Base-by-base conservation (phyloP, 2,329 filamentous ascomycete species). In the Colletotrichum plurivorum region DNA sequence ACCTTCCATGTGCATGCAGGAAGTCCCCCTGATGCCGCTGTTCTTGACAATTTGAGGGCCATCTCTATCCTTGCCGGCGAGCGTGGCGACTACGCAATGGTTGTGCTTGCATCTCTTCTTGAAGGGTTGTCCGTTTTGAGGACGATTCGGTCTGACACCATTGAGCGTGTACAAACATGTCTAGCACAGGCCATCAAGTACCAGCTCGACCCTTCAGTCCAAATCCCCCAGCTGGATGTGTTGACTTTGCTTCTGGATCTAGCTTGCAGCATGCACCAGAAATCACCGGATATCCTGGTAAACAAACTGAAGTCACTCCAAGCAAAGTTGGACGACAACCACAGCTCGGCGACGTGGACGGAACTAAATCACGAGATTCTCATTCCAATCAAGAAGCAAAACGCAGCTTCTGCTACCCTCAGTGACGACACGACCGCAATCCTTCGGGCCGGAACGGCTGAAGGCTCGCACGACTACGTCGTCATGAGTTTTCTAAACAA, bases 141-240 rank as follows among this genome's bases (percentile, higher is more conserved):
- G 70, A 88, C 87, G 8, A 86, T 86, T 69, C 89, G 89, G 59
- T 83, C 89, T 10, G 92, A 94, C 69, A 87, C 88, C 69, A 81
- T 92, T n/a, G 89, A 93, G 71, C 87, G 91, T 67, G 89, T 93
- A 39, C 92, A 94, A 74, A 85, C 87, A 52, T 93, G 92, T 60
- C 87, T 95, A 72, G 93, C 93, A n/a, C 87, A 91, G 58, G 92
- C 90, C 6, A 85, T 91, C 67, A 93, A 91, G 73, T 87, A 91
- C 62, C 93, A 95, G 75, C 83, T 93, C 12, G 88, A 93, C 46
- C 84, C 87, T 1, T 84, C 87, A n/a, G 84, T 88, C 62, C 84
- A 86, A 51, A 86, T 94, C 46, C 88, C 90, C 6, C 92, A 93
- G 73, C 84, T 94, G 16, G 87, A 90, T 63, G 84, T 90, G 2